Conservation (phyloP, 2,329 filamentous ascomycete genomes). For the Phoma herbarum region DNA sequence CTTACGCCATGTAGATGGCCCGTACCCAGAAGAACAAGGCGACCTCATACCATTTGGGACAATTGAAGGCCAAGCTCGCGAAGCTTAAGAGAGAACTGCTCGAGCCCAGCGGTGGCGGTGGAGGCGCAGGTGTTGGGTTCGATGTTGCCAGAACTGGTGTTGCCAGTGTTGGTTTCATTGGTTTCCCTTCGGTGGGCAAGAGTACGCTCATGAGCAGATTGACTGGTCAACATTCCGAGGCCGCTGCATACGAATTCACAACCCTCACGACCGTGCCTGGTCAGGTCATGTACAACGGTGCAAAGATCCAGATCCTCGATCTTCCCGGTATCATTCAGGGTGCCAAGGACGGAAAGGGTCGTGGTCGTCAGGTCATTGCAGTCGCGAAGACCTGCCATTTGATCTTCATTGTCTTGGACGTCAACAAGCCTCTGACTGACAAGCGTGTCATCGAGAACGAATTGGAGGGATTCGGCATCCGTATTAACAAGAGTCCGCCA, state of each 20-base stretch:
- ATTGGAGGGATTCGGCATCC: slow-evolving; percentile 95
- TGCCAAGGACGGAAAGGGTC: slow-evolving; percentile 96
- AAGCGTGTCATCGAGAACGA: slow-evolving; percentile 96
- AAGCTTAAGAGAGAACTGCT: slow-evolving; percentile 97
- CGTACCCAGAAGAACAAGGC: slow-evolving; percentile 97
- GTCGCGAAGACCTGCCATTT: slow-evolving; percentile 98
- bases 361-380: slow-evolving; percentile 97
- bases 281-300: slow-evolving; percentile 95
- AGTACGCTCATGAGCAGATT: slow-evolving; percentile 95
- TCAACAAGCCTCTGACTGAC: slow-evolving; percentile 97
- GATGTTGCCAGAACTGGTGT: slow-evolving; percentile 98
- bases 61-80: slow-evolving; percentile 96
- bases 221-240: slow-evolving; percentile 97
- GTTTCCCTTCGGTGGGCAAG: slow-evolving; percentile 97
- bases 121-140: slow-evolving; percentile 89
- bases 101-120: slow-evolving; percentile 79
- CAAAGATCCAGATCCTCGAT: slow-evolving; percentile 98
- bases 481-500: slow-evolving; percentile 95
- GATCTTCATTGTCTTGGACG: slow-evolving; percentile 98
- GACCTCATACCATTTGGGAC: slow-evolving; percentile 87
- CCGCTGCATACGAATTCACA: slow-evolving; percentile 97
- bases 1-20: slow-evolving; percentile 74
- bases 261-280: slow-evolving; percentile 97
- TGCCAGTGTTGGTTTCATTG: slow-evolving; percentile 96
- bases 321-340: slow-evolving; percentile 98